phyloP scores from a whole-genome alignment of 768 basidiomycete genomes.

The Lactifluus rugatus region DNA sequence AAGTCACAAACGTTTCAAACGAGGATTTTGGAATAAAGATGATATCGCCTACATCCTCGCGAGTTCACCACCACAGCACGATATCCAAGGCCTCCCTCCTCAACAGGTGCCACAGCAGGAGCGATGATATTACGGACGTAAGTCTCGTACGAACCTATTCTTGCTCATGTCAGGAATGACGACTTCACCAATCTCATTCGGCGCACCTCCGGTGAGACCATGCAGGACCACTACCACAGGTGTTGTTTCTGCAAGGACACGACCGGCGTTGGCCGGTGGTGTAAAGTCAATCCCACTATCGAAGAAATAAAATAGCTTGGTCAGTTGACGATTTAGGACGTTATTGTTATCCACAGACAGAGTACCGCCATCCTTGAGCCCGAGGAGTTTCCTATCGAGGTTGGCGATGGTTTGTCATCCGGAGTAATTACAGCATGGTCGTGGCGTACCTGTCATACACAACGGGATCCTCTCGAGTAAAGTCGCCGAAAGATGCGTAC shows the following conservation, averaged over 20 bases:
- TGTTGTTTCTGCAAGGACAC: constrained; percentile 28
- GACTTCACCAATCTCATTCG: background rate
- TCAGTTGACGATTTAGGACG: background rate
- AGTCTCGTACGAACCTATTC: constrained; percentile 71
- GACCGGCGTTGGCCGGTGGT: constrained; percentile 26
- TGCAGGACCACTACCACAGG: constrained; percentile 49
- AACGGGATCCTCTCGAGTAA: constrained; percentile 45
- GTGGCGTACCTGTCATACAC: constrained; percentile 44
- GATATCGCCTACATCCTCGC: constrained; percentile 61
- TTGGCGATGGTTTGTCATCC: background rate
- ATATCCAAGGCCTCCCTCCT: constrained; percentile 79
- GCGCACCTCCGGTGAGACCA: constrained; percentile 36
- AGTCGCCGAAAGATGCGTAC: constrained; percentile 50
- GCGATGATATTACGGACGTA: constrained; percentile 80
- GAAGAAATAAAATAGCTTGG: background rate
- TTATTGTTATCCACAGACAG: constrained; percentile 33
- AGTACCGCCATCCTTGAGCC: constrained; percentile 56
- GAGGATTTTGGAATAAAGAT: background rate
- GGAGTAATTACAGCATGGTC: background rate
- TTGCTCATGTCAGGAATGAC: constrained; percentile 4
- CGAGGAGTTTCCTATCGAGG: constrained; percentile 35
- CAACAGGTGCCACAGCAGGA: constrained; percentile 58
- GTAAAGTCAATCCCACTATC: constrained; percentile 56
- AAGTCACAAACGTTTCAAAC: constrained; percentile 45
- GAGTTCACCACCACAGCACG: constrained; percentile 88